phyloP scores from a whole-genome alignment of 1,284 basidiomycete genomes.

The Tilletia caries region DNA sequence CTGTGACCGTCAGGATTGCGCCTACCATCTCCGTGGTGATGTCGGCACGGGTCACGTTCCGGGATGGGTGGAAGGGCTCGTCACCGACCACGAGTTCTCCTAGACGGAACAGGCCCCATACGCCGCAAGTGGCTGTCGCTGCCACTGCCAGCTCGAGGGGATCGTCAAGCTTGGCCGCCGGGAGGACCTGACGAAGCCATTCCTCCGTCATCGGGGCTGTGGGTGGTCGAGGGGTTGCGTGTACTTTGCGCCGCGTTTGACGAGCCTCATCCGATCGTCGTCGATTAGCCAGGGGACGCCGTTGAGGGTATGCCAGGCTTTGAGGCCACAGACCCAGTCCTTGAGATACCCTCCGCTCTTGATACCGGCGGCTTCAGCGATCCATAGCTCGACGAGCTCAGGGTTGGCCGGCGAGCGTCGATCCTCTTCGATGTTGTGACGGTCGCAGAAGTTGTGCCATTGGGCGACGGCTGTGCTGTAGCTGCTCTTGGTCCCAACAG shows the following conservation, averaged over 20 bases:
- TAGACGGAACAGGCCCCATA: no score
- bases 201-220: neutral
- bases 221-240: neutral
- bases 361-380: neutral
- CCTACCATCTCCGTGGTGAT: no score
- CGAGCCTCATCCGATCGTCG: neutral
- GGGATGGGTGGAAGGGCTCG: no score
- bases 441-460: constrained; percentile 1
- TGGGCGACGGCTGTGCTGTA: neutral
- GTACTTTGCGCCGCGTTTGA: neutral
- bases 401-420: neutral
- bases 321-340: neutral
- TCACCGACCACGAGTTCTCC: no score
- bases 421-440: neutral
- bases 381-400: neutral
- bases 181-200: neutral
- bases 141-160: no score
- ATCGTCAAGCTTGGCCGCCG: no score
- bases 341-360: neutral
- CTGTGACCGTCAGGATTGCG: neutral
- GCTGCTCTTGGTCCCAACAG: neutral
- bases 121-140: no score
- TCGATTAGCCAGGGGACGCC: neutral
- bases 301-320: neutral
- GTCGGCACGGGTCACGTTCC: no score